Evolutionary conservation across 1,284 basidiomycete genomes (phyloP), one percentile per base, ranked within the genome.

Genomic region (Phellinidium pouzarii): DNA sequence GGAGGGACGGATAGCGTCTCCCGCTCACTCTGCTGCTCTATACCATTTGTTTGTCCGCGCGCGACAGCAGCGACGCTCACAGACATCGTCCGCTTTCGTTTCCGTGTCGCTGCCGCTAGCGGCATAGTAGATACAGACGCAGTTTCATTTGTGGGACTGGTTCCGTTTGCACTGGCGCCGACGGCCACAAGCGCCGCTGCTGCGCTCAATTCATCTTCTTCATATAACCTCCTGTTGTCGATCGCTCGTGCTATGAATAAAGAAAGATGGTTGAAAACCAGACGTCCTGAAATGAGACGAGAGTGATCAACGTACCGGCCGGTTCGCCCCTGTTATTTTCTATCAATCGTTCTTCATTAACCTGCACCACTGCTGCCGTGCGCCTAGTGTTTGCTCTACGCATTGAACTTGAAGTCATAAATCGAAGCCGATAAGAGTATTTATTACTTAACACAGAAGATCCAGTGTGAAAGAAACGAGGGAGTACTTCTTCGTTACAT

Each of bases 131-230:
- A n/a, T 42, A 23, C 20, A 12, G 46, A 29, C 29, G 27, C 26
- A 14, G 38, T 11, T 31, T 29, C 48, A 42, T 42, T 50, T 22
- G 49, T 22, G 34, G 38, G 49, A 27, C 44, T 41, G 0, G 43
- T 45, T 4, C 37, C 37, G 19, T 40, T 45, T 14, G 34, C 41
- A 37, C 44, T 52, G 26, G 50, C 36, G 31, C 43, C 43, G n/a
- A 45, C 43, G 29, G 14, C 44, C 14, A 44, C 42, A 19, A 45
- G 19, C 29, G 50, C 38, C 31, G 27, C 34, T 12, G 50, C 50
- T 8, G 50, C 44, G 38, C 23, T 50, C 48, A 26, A 42, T 27
- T 50, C 48, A 20, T 31, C 41, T 22, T 50, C 48, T 19, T 6
- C 48, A 19, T 50, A 50, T 29, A 42, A 17, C 27, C 40, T 26